Percentiles rank a stretch among this genome's conserved stretches.
Conservation (phyloP, 1,284 basidiomycete species). For the Hemileia vastatrix region DNA sequence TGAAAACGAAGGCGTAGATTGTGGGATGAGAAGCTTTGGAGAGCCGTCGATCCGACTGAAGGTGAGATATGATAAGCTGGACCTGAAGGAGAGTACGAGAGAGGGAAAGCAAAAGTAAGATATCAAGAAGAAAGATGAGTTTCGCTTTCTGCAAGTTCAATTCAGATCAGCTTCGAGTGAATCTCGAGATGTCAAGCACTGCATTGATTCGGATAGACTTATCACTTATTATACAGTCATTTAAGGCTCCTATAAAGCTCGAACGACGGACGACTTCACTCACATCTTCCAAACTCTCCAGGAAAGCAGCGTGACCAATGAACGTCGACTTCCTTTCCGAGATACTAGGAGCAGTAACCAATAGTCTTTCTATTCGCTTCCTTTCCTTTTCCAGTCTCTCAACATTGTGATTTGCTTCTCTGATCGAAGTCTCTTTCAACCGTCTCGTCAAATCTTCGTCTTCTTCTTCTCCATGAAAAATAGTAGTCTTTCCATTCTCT, state of each 20-base stretch:
- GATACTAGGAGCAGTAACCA: conserved; percentile 31
- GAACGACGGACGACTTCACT: too few species aligned
- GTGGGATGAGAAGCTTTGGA: conserved; percentile 35
- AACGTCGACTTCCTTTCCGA: conserved; percentile 40
- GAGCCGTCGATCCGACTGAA: background rate
- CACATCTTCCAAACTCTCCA: conserved; percentile 33
- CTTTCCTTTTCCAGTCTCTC: background rate
- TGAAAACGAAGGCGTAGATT: too few species aligned
- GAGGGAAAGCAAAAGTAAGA: too few species aligned
- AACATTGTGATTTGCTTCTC: background rate
- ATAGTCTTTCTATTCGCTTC: background rate
- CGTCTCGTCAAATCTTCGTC: too few species aligned
- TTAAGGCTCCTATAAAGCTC: too few species aligned
- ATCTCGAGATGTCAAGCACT: too few species aligned
- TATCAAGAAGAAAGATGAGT: background rate
- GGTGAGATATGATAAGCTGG: background rate
- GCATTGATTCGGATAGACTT: too few species aligned
- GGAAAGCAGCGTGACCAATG: conserved; percentile 34
- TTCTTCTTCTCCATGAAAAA: background rate
- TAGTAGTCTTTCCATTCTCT: background rate
- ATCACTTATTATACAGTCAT: too few species aligned
- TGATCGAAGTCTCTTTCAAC: background rate
- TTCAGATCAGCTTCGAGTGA: too few species aligned
- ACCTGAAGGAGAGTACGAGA: background rate
- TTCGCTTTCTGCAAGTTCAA: too few species aligned